These are phyloP conservation scores for Cercospora beticola DNA, from an alignment of 2,329 filamentous ascomycete genomes.

Conservation along the genomic window DNA sequence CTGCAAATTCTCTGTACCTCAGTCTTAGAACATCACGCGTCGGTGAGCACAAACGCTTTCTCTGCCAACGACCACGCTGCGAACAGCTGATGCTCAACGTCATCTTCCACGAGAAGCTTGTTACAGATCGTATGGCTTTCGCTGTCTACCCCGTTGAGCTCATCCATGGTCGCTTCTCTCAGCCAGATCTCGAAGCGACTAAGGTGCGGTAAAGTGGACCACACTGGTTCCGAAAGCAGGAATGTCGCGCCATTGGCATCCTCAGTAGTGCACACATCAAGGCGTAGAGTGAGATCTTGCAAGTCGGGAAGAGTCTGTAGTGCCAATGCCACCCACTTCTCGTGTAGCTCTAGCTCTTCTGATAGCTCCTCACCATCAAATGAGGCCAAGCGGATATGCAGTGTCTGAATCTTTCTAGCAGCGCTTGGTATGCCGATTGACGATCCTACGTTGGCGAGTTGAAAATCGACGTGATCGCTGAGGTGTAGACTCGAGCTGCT, in stretches of 20 bases:
- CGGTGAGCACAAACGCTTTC: not conserved
- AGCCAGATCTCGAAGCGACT: not conserved
- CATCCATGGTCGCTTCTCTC: not conserved
- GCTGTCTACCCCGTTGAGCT: not conserved
- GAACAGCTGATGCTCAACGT: not conserved
- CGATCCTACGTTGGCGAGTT: not conserved
- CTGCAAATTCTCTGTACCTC: not conserved
- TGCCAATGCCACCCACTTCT: not conserved
- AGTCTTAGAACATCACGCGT: not conserved
- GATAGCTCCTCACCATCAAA: not conserved
- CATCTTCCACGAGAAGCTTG: not conserved
- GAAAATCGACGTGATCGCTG: not conserved
- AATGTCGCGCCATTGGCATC: not conserved
- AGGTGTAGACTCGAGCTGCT: not conserved
- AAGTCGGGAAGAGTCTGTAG: not conserved
- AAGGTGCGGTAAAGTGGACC: not conserved
- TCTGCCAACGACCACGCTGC: not conserved
- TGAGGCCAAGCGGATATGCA: not conserved
- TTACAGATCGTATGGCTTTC: not conserved
- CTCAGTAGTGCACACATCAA: not conserved
- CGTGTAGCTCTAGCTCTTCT: conserved; percentile 2
- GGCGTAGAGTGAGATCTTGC: not conserved
- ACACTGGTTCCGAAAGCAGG: not conserved
- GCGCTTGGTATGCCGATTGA: not conserved
- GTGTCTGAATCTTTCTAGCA: not conserved